Percentiles rank a stretch among this genome's conserved stretches.
Evolutionary conservation across 176 grass and related monocot species (phyloP).

Genomic region (Tuctoria greenei): DNA sequence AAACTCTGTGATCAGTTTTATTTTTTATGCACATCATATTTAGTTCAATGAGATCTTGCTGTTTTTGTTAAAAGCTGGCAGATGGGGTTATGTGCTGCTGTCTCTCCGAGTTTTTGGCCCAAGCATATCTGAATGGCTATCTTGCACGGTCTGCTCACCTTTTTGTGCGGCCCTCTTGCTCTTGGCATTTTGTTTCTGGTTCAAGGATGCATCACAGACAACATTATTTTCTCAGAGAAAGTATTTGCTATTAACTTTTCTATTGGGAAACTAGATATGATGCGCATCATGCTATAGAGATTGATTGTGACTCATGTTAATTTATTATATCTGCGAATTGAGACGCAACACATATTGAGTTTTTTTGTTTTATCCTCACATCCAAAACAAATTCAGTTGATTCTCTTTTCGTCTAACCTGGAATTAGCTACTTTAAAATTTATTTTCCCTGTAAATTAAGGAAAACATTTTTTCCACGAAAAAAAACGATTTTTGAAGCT

Average conservation of each 20-base stretch:
- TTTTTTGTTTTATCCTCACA: neutral
- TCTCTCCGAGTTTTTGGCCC: slow-evolving; percentile 21
- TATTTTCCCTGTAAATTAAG: neutral
- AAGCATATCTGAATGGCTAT: slow-evolving; percentile 43
- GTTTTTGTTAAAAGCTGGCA: slow-evolving; percentile 39
- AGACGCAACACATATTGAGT: slow-evolving; percentile 12
- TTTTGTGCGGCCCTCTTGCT: slow-evolving; percentile 13
- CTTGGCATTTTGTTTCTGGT: slow-evolving; percentile 33
- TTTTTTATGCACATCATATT: slow-evolving; percentile 18
- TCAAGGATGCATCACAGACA: slow-evolving; percentile 34
- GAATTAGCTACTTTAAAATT: neutral
- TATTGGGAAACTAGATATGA: neutral
- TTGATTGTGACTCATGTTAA: slow-evolving; percentile 3
- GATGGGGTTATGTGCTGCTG: slow-evolving; percentile 26
- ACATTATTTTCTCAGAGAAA: slow-evolving; percentile 38
- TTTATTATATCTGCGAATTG: neutral
- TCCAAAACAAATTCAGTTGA: neutral
- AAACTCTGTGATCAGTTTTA: slow-evolving; percentile 15
- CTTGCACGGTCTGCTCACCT: slow-evolving; percentile 24
- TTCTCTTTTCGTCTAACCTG: neutral
- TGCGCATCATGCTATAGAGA: neutral
- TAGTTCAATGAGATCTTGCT: slow-evolving; percentile 26
- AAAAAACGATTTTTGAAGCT: neutral
- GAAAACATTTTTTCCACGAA: too few species aligned
- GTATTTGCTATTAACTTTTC: slow-evolving; percentile 24